Conservation (phyloP, 2,329 filamentous ascomycete species). For the Calonectria leucothoes region DNA sequence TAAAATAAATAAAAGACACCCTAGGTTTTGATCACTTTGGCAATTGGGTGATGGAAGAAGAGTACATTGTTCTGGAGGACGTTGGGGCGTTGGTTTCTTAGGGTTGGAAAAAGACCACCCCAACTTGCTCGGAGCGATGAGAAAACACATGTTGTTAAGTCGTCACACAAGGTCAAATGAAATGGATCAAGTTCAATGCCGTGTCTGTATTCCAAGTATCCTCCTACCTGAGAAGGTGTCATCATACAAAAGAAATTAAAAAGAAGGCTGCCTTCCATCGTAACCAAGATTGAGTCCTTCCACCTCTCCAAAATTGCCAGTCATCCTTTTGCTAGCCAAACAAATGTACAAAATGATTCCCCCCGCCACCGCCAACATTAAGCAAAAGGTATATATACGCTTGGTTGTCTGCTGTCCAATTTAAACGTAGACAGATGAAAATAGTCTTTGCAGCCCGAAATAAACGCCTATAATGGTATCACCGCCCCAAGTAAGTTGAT, state of each 20-base stretch:
- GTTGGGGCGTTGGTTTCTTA: not conserved
- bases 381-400: conserved; percentile 20
- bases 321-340: conserved; percentile 16
- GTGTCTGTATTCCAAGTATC: conserved; percentile 23
- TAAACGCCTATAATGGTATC: conserved; percentile 26
- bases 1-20: not conserved
- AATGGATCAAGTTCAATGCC: conserved; percentile 24
- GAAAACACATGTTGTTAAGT: not conserved
- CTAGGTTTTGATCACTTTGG: not conserved
- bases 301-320: conserved; percentile 8
- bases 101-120: not conserved
- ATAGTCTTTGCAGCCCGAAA: conserved; percentile 22
- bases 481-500: conserved; percentile 10
- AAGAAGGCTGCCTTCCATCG: not conserved
- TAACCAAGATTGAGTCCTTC: conserved; percentile 11
- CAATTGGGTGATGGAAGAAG: not conserved
- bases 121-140: not conserved
- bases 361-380: not conserved
- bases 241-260: conserved; percentile 37
- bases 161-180: not conserved
- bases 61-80: not conserved
- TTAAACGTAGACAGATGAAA: not conserved
- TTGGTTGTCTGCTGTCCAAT: conserved; percentile 2
- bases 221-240: conserved; percentile 20
- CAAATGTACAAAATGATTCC: conserved; percentile 6